A percentile compares a stretch with the other conserved stretches of the same genome.
phyloP scores from a whole-genome alignment of 176 grass and related monocot genomes.

The Ananas comosus region DNA sequence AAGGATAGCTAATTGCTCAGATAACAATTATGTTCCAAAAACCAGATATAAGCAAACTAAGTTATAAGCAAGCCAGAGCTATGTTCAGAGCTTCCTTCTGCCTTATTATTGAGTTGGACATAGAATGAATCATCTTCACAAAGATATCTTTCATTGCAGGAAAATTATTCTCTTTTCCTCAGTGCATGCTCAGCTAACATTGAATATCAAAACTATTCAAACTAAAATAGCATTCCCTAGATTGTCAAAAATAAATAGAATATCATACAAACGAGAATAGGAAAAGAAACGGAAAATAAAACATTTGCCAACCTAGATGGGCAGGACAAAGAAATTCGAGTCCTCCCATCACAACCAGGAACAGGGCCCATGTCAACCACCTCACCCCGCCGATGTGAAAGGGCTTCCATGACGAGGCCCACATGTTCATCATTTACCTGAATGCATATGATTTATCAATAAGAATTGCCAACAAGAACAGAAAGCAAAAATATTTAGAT shows the following conservation, averaged over 20 bases:
- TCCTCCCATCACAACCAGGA: slow-evolving; percentile 65
- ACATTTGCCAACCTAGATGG: slow-evolving; percentile 66
- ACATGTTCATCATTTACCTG: slow-evolving; percentile 97
- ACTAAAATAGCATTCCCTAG: not conserved
- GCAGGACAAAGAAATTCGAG: slow-evolving; percentile 76
- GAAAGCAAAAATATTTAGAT: slow-evolving; percentile 19
- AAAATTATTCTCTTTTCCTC: too few relatives aligned
- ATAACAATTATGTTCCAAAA: not conserved
- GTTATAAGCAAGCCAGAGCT: not conserved
- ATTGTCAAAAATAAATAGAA: not conserved
- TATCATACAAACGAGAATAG: slow-evolving; percentile 3
- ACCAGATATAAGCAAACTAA: not conserved
- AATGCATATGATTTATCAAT: slow-evolving; percentile 25
- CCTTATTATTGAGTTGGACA: too few relatives aligned
- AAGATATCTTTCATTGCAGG: too few relatives aligned
- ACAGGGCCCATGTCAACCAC: slow-evolving; percentile 95
- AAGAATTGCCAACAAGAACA: slow-evolving; percentile 18
- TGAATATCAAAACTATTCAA: not conserved
- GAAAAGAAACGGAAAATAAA: slow-evolving; percentile 6
- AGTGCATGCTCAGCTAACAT: too few relatives aligned
- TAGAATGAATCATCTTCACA: too few relatives aligned
- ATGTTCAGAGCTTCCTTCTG: too few relatives aligned
- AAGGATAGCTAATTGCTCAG: not conserved
- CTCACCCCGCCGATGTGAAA: slow-evolving; percentile 82
- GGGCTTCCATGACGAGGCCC: slow-evolving; percentile 83